Evolutionary conservation across 306 rosid species (phyloP).

Genomic region (Albizia julibrissin): DNA sequence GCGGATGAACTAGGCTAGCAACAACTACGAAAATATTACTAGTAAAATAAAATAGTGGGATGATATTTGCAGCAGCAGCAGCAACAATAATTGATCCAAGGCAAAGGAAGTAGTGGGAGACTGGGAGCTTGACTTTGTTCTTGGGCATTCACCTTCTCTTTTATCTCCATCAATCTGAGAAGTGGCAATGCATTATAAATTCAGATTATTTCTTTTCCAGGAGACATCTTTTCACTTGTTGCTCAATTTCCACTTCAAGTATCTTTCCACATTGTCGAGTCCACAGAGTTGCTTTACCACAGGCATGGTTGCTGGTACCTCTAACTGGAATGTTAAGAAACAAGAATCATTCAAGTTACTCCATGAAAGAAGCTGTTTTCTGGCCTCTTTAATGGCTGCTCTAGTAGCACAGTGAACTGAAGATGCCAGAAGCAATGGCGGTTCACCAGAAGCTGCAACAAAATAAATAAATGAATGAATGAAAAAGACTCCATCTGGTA

Average conservation of each 20-base stretch:
- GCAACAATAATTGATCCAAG: background rate
- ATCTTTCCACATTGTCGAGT: slow-evolving; percentile 68
- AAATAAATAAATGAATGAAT: background rate
- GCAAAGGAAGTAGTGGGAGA: background rate
- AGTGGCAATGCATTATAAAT: background rate
- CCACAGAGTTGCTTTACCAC: slow-evolving; percentile 83
- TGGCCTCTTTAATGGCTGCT: slow-evolving; percentile 79
- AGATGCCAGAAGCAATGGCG: slow-evolving; percentile 78
- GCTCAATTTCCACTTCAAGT: slow-evolving; percentile 68
- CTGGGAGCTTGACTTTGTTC: background rate
- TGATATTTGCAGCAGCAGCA: too few relatives aligned
- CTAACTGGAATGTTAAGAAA: slow-evolving; percentile 54
- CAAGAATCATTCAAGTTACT: slow-evolving; percentile 38
- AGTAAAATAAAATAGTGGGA: too few relatives aligned
- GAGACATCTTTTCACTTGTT: slow-evolving; percentile 23
- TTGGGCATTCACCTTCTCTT: background rate
- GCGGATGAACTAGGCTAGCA: background rate
- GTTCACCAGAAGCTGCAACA: slow-evolving; percentile 93
- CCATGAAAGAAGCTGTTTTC: slow-evolving; percentile 77
- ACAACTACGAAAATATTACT: background rate
- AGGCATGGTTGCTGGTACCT: slow-evolving; percentile 88
- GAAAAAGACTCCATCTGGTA: background rate
- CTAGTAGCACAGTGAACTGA: slow-evolving; percentile 89
- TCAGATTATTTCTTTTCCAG: background rate
- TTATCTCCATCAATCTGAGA: background rate